Conservation (phyloP, 176 grass and related monocot species). For the Raddia guianensis region DNA sequence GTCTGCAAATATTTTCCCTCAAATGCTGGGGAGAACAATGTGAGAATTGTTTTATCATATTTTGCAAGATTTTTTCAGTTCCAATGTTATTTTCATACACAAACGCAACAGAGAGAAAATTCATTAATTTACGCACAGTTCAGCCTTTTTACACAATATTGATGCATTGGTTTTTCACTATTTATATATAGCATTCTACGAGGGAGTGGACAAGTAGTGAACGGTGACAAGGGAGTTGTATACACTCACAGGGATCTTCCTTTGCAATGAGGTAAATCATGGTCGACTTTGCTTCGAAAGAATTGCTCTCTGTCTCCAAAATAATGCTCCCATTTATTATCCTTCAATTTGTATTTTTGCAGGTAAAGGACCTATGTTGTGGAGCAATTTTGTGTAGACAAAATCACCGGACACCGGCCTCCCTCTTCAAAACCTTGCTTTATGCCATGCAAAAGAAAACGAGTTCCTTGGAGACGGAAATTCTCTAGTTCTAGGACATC, state of each 20-base stretch:
- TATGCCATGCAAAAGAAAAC: not conserved
- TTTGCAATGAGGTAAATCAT: conserved; percentile 54
- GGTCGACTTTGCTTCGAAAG: not conserved
- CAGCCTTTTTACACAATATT: not conserved
- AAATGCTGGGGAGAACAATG: not conserved
- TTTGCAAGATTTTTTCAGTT: not conserved
- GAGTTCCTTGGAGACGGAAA: not conserved
- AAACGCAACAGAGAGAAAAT: not conserved
- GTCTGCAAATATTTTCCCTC: conserved; percentile 18
- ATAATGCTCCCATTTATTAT: not conserved
- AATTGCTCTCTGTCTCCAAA: not conserved
- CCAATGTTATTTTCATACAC: not conserved
- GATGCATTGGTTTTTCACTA: not conserved
- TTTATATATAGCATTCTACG: conserved; percentile 69
- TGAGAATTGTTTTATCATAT: not conserved
- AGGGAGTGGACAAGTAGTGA: conserved; percentile 91
- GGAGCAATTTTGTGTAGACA: conserved; percentile 23
- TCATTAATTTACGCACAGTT: not conserved
- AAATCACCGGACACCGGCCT: not conserved
- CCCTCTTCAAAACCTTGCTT: conserved; percentile 4
- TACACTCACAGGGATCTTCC: conserved; percentile 95
- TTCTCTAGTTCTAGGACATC: conserved; percentile 11
- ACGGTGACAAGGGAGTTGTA: conserved; percentile 85
- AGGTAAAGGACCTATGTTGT: conserved; percentile 25
- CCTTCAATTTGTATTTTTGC: not conserved